These are phyloP conservation scores for Lantana camara DNA, from an alignment of 257 asterid genomes.

Conservation along the genomic window DNA sequence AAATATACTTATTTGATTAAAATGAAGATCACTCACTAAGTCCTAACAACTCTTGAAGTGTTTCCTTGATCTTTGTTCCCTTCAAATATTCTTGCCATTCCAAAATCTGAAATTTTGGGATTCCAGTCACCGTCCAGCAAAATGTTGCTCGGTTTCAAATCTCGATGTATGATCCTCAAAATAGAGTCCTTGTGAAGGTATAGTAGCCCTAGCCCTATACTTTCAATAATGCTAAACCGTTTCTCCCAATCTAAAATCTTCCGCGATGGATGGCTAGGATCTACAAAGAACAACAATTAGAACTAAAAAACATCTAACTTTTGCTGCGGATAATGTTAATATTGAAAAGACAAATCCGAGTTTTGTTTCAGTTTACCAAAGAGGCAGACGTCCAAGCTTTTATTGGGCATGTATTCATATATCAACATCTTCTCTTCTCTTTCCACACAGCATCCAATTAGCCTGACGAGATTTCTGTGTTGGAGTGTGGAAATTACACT, in stretches of 20 bases:
- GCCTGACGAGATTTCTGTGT: conserved; percentile 42
- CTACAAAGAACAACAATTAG: no score
- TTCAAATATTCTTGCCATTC: no score
- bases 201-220: no score
- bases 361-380: conserved; percentile 25
- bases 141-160: conserved; percentile 54
- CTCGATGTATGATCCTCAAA: no score
- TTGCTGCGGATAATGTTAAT: neutral
- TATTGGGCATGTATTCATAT: no score
- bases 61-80: conserved; percentile 42
- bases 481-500: conserved; percentile 47
- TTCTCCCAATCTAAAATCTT: conserved; percentile 46
- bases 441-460: conserved; percentile 45
- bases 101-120: conserved; percentile 64
- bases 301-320: neutral
- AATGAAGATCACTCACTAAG: conserved; percentile 61
- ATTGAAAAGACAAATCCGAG: no score
- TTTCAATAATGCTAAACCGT: no score
- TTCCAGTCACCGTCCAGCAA: conserved; percentile 46
- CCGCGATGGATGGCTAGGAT: conserved; percentile 24
- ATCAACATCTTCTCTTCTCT: conserved; percentile 39
- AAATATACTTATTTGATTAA: no score
- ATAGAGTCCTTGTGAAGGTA: no score
- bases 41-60: conserved; percentile 59
- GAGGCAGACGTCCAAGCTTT: no score